Conservation (phyloP, 768 basidiomycete genomes). For the Leccinum boreale region DNA sequence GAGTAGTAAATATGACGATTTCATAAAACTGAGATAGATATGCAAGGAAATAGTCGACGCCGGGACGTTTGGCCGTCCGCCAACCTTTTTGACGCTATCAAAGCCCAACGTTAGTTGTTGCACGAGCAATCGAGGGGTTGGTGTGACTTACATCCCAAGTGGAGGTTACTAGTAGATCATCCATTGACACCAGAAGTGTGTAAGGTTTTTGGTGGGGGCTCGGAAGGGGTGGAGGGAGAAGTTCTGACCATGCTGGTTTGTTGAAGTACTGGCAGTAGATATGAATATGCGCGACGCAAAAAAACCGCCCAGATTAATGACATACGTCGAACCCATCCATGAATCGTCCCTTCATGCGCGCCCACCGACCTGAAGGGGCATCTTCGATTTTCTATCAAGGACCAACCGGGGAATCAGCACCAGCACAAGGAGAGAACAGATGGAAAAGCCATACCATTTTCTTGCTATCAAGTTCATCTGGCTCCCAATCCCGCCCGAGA, state of each 20-base stretch:
- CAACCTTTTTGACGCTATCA: conserved; percentile 86
- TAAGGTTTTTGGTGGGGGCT: conserved; percentile 84
- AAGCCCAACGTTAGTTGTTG: not conserved
- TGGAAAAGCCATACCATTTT: conserved; percentile 50
- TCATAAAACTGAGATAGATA: conserved; percentile 99
- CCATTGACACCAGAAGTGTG: conserved; percentile 87
- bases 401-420: not conserved
- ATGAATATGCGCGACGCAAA: not conserved
- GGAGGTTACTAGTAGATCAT: conserved; percentile 87
- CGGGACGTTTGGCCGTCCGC: conserved; percentile 96
- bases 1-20: conserved; percentile 92
- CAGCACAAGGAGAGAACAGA: not conserved
- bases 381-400: conserved; percentile 50
- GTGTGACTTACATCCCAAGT: conserved; percentile 86
- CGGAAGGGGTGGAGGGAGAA: conserved; percentile 84
- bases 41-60: conserved; percentile 96
- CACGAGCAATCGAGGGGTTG: not conserved
- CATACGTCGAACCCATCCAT: conserved; percentile 67
- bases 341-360: conserved; percentile 59
- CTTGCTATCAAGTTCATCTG: conserved; percentile 62
- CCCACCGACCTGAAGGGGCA: conserved; percentile 61
- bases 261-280: conserved; percentile 61
- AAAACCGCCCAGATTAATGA: conserved; percentile 24
- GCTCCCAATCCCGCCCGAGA: conserved; percentile 78
- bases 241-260: conserved; percentile 89